Evolutionary conservation across 345 rosid species (phyloP), one percentile per base, ranked within the genome.

Genomic region (Viola odorata): DNA sequence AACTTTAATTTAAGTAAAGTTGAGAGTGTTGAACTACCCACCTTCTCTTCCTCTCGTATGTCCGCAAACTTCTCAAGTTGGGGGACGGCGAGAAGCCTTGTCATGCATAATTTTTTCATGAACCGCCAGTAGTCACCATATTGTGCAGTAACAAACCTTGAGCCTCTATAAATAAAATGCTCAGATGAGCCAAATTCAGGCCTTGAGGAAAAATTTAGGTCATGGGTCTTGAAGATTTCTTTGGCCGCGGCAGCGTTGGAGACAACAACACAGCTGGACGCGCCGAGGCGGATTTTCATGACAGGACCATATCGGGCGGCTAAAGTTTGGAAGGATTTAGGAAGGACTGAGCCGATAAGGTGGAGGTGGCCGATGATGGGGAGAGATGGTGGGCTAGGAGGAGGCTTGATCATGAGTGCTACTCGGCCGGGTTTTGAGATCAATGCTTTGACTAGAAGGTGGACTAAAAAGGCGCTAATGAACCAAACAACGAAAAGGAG

Each of bases 51-150:
- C 12, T 80, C 82, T 4, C 77, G 72, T 16, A 78, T 44, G 8
- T 63, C 77, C 6, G 73, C 13, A 64, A 79, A 85, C 38, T 71
- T 79, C 17, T 77, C 74, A 14, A 86, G 87, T 64, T 82, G 96
- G 7, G 89, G 75, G 14, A 73, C 85, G 6, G 84, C 42, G 10
- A 89, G 73, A 17, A 86, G 89, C 72, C 75, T 73, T 38, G 94
- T 81, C 83, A 86, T 81, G 79, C 91, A 73, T 8, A 89, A 67
- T 76, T 86, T 86, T 71, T 84, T 83, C 83, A 83, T 83, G 80
- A 83, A 83, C 39, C 85, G 72, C 80, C 80, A 80, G 63, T 83
- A 83, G 16, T 77, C 75, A 6, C 80, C 77, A 49, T 78, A 80
- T 17, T 66, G 82, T 0, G 85, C 88, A 6, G 74, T 73, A 7